Conservation (phyloP, 2,329 filamentous ascomycete genomes). For the Cladosporium phlei region DNA sequence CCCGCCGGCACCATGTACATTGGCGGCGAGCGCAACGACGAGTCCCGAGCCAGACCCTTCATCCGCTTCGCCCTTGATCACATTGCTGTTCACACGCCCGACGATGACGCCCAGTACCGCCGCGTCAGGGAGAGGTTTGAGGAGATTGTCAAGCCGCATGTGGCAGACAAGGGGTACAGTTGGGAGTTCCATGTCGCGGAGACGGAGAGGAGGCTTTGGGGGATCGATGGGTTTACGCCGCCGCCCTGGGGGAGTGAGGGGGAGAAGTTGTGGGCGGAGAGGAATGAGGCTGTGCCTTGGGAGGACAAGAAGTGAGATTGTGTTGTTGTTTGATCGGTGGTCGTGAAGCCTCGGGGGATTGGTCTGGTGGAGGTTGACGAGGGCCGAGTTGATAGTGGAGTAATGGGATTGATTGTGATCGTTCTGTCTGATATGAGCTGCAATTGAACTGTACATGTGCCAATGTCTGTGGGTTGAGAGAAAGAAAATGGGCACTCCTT, state of each 20-base stretch:
- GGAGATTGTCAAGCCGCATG: slow-evolving; percentile 34
- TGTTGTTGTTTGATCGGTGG: not conserved
- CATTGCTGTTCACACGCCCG: slow-evolving; percentile 27
- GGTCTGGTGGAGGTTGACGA: too few relatives aligned
- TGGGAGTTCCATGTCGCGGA: slow-evolving; percentile 44
- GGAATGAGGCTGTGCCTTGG: slow-evolving; percentile 23
- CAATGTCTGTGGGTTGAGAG: too few relatives aligned
- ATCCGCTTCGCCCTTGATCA: slow-evolving; percentile 35
- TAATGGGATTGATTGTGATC: too few relatives aligned
- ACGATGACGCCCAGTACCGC: slow-evolving; percentile 18
- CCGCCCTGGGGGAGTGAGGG: slow-evolving; percentile 34
- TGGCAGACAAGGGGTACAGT: slow-evolving; percentile 40
- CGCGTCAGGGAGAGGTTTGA: slow-evolving; percentile 29
- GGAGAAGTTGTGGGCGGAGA: slow-evolving; percentile 32
- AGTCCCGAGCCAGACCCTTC: slow-evolving; percentile 29
- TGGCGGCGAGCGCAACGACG: slow-evolving; percentile 24
- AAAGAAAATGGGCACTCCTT: too few relatives aligned
- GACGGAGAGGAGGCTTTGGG: slow-evolving; percentile 42
- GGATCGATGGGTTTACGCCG: slow-evolving; percentile 38
- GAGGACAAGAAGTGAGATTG: slow-evolving; percentile 10
- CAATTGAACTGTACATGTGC: too few relatives aligned
- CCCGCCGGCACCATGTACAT: slow-evolving; percentile 27
- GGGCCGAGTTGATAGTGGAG: too few relatives aligned
- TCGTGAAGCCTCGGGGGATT: too few relatives aligned
- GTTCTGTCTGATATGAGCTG: too few relatives aligned